Evolutionary conservation across 2,329 filamentous ascomycete species (phyloP), one percentile per base, ranked within the genome.

Genomic region (Sporothrix pallida): DNA sequence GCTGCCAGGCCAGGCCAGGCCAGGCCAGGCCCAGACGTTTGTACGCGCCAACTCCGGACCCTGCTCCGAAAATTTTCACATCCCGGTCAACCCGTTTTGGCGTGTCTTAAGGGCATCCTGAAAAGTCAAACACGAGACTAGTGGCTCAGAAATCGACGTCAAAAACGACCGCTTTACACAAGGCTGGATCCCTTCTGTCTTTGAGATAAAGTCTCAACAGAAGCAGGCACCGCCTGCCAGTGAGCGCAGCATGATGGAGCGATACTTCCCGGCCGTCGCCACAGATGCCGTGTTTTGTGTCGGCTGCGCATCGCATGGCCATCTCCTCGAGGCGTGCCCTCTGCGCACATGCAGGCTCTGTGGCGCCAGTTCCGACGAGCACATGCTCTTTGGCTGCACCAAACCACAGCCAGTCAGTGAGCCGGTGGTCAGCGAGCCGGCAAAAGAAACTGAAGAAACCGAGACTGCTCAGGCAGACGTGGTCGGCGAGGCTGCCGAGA

Each of bases 241-340:
- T 2, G 71, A 62, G 15, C 50, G 31, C 46, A 12, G 13, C 23
- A 81, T 85, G 73, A 84, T 86, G 74, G 81, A 76, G 26, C 83
- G 78, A 75, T 89, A 89, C 77, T 90, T 89, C 74, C 87, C 87
- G 2, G 84, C 84, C 0, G 81, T 86, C 44, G 77, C 80, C 17
- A 80, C 84, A 37, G 79, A 83, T 31, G 81, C 82, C 37, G 78
- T 79, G 3, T 84, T 85, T 78, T 91, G 89, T 77, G 79, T 88
- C 71, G 81, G 83, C 50, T 91, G 89, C 76, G 86, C 85, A 5
- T 80, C 82, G 23, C 78, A 79, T 56, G 85, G 84, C 12, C 89
- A 91, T 79, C 77, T 77, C 20, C 80, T 83, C 13, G 73, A 78
- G 42, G 76, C 78, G 44, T 91, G 88, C 77, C 84, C 86, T 13